A percentile compares a stretch with the other conserved stretches of the same genome.
Conservation (phyloP, 805 yeast genomes). For the Candida chilensis region DNA sequence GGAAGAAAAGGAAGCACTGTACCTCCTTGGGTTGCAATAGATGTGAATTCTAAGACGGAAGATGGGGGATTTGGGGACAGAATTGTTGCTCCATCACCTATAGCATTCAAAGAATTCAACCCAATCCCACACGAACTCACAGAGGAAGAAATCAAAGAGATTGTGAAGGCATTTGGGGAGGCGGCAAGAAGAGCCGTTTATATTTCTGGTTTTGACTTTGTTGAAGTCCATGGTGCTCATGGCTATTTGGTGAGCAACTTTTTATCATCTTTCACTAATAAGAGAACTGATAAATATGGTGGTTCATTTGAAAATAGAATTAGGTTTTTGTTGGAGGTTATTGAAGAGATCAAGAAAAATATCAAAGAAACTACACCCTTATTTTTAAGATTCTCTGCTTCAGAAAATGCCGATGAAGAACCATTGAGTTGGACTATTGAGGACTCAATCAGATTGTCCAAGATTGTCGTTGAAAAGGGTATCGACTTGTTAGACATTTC, state of each 20-base stretch:
- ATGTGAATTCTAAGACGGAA: constrained; percentile 2
- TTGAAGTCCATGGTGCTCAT: constrained; percentile 22
- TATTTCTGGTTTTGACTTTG: constrained; percentile 16
- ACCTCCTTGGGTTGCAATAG: background rate
- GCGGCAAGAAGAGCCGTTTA: constrained; percentile 18
- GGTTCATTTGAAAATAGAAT: constrained; percentile 21
- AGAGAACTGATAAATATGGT: constrained; percentile 23
- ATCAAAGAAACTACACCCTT: constrained; percentile 15
- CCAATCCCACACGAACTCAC: constrained; percentile 16
- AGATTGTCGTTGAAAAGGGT: constrained; percentile 16
- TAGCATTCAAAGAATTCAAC: constrained; percentile 14
- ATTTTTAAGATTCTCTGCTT: constrained; percentile 16
- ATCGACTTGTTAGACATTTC: constrained; percentile 20
- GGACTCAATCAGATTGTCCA: constrained; percentile 17
- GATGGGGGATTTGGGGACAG: constrained; percentile 17
- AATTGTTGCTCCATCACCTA: constrained; percentile 19
- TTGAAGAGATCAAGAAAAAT: constrained; percentile 14
- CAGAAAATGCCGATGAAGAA: constrained; percentile 13
- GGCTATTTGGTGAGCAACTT: constrained; percentile 18
- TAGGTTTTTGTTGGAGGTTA: constrained; percentile 15
- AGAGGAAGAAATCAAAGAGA: constrained; percentile 10
- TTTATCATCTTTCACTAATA: constrained; percentile 13
- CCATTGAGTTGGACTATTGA: constrained; percentile 19
- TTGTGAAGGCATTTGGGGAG: constrained; percentile 15
- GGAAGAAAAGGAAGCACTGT: constrained; percentile 15